phyloP scores from a whole-genome alignment of 2,329 filamentous ascomycete species.

The Neospermospora avenae region DNA sequence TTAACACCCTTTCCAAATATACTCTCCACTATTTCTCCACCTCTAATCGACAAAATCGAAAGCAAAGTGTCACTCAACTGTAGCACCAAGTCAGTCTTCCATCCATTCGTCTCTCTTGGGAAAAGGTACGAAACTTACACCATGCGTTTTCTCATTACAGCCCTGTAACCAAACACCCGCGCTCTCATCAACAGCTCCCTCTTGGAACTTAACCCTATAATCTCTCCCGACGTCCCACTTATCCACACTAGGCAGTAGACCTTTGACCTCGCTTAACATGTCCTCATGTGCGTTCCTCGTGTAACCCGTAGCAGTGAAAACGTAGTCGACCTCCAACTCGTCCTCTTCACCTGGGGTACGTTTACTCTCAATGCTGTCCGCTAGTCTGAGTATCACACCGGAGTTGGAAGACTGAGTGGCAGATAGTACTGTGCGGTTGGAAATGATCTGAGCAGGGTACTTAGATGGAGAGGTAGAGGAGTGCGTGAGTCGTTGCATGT shows the following conservation, averaged over 20 bases:
- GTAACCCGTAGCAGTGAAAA: conserved; percentile 89
- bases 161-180: conserved; percentile 91
- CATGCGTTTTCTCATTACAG: conserved; percentile 89
- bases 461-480: conserved; percentile 61
- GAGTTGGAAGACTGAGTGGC: conserved; percentile 16
- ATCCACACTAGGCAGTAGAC: conserved; percentile 58
- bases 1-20: conserved; percentile 54
- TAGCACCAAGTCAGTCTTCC: neutral
- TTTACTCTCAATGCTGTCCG: conserved; percentile 32
- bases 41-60: conserved; percentile 71
- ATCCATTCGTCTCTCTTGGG: neutral
- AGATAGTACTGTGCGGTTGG: conserved; percentile 56
- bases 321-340: conserved; percentile 65
- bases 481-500: conserved; percentile 73
- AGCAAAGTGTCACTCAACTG: conserved; percentile 78
- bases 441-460: conserved; percentile 84
- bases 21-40: conserved; percentile 73
- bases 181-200: conserved; percentile 60
- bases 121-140: conserved; percentile 53
- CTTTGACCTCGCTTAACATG: conserved; percentile 65
- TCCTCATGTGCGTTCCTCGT: conserved; percentile 71
- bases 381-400: conserved; percentile 26
- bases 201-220: conserved; percentile 72
- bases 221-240: conserved; percentile 70
- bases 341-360: conserved; percentile 32